A percentile compares a stretch with the other conserved stretches of the same genome.
Evolutionary conservation across 2,329 filamentous ascomycete species (phyloP).

Genomic region (Grosmannia serpens): DNA sequence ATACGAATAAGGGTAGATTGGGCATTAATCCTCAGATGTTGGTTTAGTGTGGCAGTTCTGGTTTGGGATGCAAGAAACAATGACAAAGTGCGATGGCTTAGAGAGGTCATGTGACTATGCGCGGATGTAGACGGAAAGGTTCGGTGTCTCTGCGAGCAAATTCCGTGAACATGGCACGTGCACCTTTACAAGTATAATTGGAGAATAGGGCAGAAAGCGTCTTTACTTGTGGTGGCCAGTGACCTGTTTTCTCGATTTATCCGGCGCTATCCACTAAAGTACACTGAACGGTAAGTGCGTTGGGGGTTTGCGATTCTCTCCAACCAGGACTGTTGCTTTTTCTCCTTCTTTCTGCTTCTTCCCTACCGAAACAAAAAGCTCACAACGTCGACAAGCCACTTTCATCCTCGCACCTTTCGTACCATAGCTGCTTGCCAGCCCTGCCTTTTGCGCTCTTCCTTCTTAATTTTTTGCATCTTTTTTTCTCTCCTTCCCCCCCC

Average conservation of each 20-base stretch:
- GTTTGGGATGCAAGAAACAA: no score
- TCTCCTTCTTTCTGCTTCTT: not conserved
- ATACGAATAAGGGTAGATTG: not conserved
- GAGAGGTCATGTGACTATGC: not conserved
- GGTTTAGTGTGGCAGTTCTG: no score
- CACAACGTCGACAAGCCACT: not conserved
- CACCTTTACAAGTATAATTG: not conserved
- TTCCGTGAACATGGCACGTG: not conserved
- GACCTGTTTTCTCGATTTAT: no score
- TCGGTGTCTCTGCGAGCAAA: not conserved
- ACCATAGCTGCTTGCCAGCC: not conserved
- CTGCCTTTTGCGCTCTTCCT: not conserved
- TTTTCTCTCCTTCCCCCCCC: not conserved
- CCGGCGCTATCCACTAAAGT: not conserved
- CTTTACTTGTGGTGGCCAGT: no score
- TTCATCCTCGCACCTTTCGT: not conserved
- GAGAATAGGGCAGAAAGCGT: not conserved
- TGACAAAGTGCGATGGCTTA: not conserved
- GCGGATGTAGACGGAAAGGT: not conserved
- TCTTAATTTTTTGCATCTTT: not conserved
- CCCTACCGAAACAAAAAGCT: slow-evolving; percentile 1
- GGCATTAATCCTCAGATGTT: not conserved
- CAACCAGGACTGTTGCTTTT: slow-evolving; percentile 1
- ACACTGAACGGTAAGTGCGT: not conserved
- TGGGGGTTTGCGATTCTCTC: not conserved